Evolutionary conservation across 345 rosid species (phyloP).

Genomic region (Acer negundo): DNA sequence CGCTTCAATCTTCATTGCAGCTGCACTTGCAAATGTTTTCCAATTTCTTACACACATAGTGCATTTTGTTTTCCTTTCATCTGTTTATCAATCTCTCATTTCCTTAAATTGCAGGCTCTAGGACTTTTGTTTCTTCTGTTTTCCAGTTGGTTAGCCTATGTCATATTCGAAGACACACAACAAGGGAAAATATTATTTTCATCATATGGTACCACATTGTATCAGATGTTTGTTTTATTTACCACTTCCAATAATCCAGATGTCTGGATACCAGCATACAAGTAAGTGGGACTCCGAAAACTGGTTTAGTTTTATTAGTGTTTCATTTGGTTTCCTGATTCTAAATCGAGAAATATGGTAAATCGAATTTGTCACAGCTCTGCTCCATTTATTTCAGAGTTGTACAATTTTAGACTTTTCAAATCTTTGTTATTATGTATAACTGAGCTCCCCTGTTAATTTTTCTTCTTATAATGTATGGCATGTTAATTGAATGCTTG

Average conservation of each 20-base stretch:
- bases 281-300: conserved; percentile 54
- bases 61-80: neutral
- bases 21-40: conserved; percentile 7
- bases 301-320: neutral
- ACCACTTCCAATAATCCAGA: conserved; percentile 99
- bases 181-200: conserved; percentile 70
- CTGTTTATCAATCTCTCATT: conserved; percentile 26
- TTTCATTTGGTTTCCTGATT: neutral
- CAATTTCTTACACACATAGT: neutral
- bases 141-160: conserved; percentile 94
- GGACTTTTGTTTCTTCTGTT: conserved; percentile 84
- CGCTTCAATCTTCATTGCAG: neutral
- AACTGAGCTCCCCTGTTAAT: neutral
- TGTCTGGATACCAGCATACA: conserved; percentile 98
- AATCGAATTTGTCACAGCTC: neutral
- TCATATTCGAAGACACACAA: conserved; percentile 94
- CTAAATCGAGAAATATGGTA: conserved; percentile 12
- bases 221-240: conserved; percentile 85
- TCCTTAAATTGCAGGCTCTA: conserved; percentile 66
- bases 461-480: neutral
- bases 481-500: neutral
- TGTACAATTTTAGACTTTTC: neutral
- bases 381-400: neutral
- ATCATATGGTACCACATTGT: conserved; percentile 80
- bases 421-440: neutral